Evolutionary conservation across 345 rosid species (phyloP).

Genomic region (Iberis pinnata): DNA sequence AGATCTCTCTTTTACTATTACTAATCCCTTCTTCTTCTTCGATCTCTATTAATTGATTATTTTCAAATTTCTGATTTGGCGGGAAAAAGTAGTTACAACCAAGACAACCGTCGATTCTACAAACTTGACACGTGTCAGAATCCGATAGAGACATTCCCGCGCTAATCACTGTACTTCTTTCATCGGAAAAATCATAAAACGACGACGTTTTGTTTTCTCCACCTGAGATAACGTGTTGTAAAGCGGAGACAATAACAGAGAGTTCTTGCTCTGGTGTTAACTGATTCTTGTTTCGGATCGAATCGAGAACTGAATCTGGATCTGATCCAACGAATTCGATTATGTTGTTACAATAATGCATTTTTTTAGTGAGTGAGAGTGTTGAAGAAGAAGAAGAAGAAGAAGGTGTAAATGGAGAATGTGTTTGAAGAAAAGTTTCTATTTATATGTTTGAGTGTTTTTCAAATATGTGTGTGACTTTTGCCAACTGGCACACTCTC

Average conservation of each 20-base stretch:
- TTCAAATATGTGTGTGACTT: slow-evolving; percentile 10
- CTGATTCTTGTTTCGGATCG: slow-evolving; percentile 21
- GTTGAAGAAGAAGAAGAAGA: too few relatives aligned
- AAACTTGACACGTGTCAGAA: slow-evolving; percentile 51
- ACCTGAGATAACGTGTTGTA: slow-evolving; percentile 29
- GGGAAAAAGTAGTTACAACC: slow-evolving; percentile 79
- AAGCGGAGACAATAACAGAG: slow-evolving; percentile 54
- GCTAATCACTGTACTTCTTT: slow-evolving; percentile 26
- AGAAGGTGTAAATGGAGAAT: slow-evolving; percentile 25
- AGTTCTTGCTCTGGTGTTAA: slow-evolving; percentile 54
- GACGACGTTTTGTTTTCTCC: slow-evolving; percentile 18
- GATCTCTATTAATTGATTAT: neutral
- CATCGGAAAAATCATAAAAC: neutral
- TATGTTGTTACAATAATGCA: slow-evolving; percentile 36
- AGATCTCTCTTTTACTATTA: slow-evolving; percentile 8
- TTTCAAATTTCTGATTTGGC: slow-evolving; percentile 28
- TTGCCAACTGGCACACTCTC: slow-evolving; percentile 28
- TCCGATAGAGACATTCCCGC: slow-evolving; percentile 35
- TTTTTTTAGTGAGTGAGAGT: slow-evolving; percentile 6
- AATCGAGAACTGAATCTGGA: neutral
- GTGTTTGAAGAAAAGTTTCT: neutral
- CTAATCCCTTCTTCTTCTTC: slow-evolving; percentile 4
- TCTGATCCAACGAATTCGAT: slow-evolving; percentile 20
- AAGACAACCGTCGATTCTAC: slow-evolving; percentile 59
- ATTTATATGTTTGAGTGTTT: slow-evolving; percentile 30